Conservation (phyloP, 495 filamentous ascomycete species). For the Talaromyces wortmannii region DNA sequence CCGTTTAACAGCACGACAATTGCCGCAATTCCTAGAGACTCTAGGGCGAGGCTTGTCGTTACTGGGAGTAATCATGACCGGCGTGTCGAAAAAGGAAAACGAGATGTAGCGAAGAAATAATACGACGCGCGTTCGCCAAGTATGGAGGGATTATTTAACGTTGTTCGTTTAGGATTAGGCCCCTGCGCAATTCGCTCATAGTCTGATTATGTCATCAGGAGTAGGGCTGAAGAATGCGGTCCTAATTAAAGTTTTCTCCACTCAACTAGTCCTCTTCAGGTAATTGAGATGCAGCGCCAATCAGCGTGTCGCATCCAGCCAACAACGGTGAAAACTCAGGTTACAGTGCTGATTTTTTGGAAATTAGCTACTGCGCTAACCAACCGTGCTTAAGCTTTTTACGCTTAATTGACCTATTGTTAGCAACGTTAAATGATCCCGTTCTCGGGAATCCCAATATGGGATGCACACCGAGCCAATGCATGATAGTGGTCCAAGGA, state of each 20-base stretch:
- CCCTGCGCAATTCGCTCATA: too few relatives aligned
- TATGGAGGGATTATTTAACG: too few relatives aligned
- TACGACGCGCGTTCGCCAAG: too few relatives aligned
- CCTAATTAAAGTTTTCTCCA: not conserved
- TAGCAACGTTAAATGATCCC: too few relatives aligned
- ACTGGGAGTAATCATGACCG: not conserved
- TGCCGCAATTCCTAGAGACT: slow-evolving; percentile 11
- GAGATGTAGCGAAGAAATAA: too few relatives aligned
- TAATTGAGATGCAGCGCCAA: slow-evolving; percentile 13
- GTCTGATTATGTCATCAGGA: too few relatives aligned
- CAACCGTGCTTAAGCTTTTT: too few relatives aligned
- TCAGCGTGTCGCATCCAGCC: not conserved
- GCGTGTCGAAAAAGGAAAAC: too few relatives aligned
- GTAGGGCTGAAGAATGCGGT: too few relatives aligned
- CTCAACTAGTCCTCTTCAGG: slow-evolving; percentile 8
- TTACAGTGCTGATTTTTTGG: not conserved
- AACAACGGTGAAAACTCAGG: not conserved
- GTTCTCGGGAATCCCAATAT: not conserved
- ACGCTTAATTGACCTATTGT: too few relatives aligned
- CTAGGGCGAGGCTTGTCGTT: not conserved
- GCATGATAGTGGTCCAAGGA: not conserved
- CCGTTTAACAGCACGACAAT: slow-evolving; percentile 14
- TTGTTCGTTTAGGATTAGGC: too few relatives aligned
- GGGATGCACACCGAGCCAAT: not conserved
- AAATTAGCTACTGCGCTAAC: too few relatives aligned